Base-by-base conservation (phyloP, 2,329 filamentous ascomycete genomes). In the Sporothrix protearum region DNA sequence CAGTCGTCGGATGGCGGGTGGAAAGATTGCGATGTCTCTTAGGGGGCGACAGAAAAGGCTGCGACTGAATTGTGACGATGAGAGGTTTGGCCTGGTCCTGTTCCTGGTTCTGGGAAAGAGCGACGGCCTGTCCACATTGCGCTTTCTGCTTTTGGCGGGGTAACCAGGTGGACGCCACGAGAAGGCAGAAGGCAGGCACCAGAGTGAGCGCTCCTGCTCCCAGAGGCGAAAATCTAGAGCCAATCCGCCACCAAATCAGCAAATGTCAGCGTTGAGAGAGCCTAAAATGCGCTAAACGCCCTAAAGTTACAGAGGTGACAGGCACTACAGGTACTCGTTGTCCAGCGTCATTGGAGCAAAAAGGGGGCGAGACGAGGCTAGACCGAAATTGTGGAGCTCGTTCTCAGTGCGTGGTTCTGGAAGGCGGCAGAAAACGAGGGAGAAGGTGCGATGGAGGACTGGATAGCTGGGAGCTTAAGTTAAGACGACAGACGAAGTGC, bases 131-230 rank as follows among this genome's bases (percentile, higher is more conserved):
- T 49, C 22, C 30, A 10, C 16, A n/a, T 19, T 36, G 55, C 42
- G 36, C 49, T 5, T 25, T 47, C 19, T 42, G 12, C 36, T 28
- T 68, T 73, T 73, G 67, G 69, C 68, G 69, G 71, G 72, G 59
- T 73, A 68, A 71, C 69, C 66, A 49, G 55, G 53, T 51, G 45
- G 45, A 70, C 67, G 71, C 68, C 42, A 71, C 69, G 36, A 68
- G 22, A 47, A 36, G 33, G 33, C 33, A 36, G 33, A 12, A 53
- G 42, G 45, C 49, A 67, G 69, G n/a, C 51, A 36, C 59, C 57
- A 53, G 22, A 36, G 39, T 14, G 33, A 45, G 9, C 39, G 39
- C 36, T n/a, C n/a, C n/a, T n/a, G n/a, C n/a, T n/a, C n/a, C 39
- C 39, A 47, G 19, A 19, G 42, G 42, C 42, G 42, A 47, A 47